phyloP scores from a whole-genome alignment of 2,329 filamentous ascomycete genomes.

The Trichoderma arundinaceum region DNA sequence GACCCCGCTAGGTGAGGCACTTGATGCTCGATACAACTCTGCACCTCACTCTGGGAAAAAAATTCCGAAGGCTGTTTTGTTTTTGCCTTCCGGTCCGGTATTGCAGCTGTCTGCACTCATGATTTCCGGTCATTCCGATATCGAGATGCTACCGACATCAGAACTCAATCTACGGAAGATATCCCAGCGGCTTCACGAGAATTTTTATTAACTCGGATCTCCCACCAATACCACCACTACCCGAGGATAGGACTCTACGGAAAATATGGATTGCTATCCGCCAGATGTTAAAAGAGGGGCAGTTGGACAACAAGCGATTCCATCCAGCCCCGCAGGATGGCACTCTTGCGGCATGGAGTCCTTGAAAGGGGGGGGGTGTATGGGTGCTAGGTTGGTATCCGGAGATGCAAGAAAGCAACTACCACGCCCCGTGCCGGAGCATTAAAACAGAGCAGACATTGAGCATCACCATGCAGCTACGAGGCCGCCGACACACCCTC shows the following conservation, averaged over 20 bases:
- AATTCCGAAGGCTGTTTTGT: constrained; percentile 15
- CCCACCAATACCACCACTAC: not conserved
- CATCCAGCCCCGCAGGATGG: constrained; percentile 16
- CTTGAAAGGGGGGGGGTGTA: constrained; percentile 20
- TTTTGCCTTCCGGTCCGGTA: not conserved
- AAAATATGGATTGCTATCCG: constrained; percentile 6
- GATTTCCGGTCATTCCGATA: constrained; percentile 1
- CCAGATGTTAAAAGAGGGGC: constrained; percentile 21
- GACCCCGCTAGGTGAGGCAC: constrained; percentile 18
- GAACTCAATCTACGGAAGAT: not conserved
- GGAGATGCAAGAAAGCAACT: constrained; percentile 1
- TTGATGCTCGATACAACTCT: constrained; percentile 24
- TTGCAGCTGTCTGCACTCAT: not conserved
- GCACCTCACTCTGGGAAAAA: not conserved
- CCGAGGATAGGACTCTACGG: not conserved
- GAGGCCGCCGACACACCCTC: constrained; percentile 21
- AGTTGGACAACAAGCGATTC: constrained; percentile 14
- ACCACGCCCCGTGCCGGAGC: constrained; percentile 19
- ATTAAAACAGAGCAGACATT: constrained; percentile 10
- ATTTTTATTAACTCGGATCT: not conserved
- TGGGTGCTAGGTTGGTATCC: not conserved
- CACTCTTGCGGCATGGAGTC: constrained; percentile 9
- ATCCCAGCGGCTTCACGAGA: not conserved
- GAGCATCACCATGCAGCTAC: constrained; percentile 8
- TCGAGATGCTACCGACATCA: not conserved